Conservation (phyloP, 208 protist genomes). For the Wallacemonas collosoma region DNA sequence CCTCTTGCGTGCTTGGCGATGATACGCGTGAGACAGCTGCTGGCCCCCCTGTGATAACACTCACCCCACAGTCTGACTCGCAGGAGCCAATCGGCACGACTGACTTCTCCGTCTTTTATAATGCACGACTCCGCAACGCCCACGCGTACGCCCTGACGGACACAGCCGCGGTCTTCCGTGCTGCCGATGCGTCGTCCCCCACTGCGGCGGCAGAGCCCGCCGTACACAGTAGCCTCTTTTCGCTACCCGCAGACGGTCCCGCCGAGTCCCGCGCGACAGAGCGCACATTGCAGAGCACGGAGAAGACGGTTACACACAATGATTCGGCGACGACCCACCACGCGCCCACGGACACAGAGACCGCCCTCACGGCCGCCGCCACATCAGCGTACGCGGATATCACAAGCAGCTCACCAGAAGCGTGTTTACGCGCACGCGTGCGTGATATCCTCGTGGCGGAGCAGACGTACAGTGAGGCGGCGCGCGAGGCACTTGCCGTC, state of each 20-base stretch:
- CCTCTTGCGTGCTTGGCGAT: too few relatives aligned
- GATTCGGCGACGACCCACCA: too few relatives aligned
- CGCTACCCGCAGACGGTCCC: neutral
- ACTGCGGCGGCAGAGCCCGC: neutral
- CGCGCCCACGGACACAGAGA: too few relatives aligned
- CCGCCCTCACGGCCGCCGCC: neutral
- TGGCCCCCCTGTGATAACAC: neutral
- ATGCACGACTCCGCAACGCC: neutral
- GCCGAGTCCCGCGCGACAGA: too few relatives aligned
- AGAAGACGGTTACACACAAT: too few relatives aligned
- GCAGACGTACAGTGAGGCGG: slow-evolving; percentile 4
- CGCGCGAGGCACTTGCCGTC: neutral
- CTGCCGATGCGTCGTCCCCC: neutral
- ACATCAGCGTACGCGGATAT: neutral
- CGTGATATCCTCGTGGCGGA: slow-evolving; percentile 45
- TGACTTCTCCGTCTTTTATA: slow-evolving; percentile 3
- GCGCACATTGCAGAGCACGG: too few relatives aligned
- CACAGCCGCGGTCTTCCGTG: neutral
- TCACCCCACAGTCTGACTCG: neutral
- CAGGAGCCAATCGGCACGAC: neutral
- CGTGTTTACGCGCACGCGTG: slow-evolving; percentile 38
- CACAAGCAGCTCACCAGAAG: slow-evolving; percentile 5
- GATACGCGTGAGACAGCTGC: too few relatives aligned
- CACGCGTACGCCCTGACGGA: slow-evolving; percentile 4
- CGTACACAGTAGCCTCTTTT: neutral